Conservation (phyloP, 2,329 filamentous ascomycete genomes). For the Aspergillus candidus region DNA sequence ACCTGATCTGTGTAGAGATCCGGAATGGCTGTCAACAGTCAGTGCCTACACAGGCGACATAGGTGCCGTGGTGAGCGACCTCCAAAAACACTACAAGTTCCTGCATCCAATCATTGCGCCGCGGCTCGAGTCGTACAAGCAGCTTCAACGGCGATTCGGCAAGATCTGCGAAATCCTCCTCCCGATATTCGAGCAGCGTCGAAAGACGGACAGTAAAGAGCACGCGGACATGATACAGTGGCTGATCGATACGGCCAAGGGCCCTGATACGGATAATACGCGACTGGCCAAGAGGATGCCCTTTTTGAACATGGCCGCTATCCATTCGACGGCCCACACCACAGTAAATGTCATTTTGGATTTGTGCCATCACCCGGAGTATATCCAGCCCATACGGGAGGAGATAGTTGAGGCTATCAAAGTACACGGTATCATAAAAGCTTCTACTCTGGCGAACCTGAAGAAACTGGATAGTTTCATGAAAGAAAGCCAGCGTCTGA, state of each 20-base stretch:
- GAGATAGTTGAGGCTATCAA: slow-evolving; percentile 12
- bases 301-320: slow-evolving; percentile 8
- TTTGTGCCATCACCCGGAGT: slow-evolving; percentile 15
- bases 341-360: slow-evolving; percentile 14
- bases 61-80: slow-evolving; percentile 1
- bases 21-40: slow-evolving; percentile 10
- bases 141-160: slow-evolving; percentile 1
- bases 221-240: slow-evolving; percentile 33
- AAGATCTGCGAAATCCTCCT: not conserved
- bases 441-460: slow-evolving; percentile 10
- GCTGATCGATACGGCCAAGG: slow-evolving; percentile 24
- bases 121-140: not conserved
- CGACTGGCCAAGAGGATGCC: slow-evolving; percentile 12
- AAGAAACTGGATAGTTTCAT: slow-evolving; percentile 18
- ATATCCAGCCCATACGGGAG: slow-evolving; percentile 13
- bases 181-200: not conserved
- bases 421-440: slow-evolving; percentile 11
- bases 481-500: slow-evolving; percentile 17
- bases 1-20: slow-evolving; percentile 7
- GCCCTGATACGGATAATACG: slow-evolving; percentile 5
- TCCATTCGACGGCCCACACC: slow-evolving; percentile 12
- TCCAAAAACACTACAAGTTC: slow-evolving; percentile 1
- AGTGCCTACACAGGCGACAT: slow-evolving; percentile 10
- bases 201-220: slow-evolving; percentile 14
- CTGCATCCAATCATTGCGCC: slow-evolving; percentile 2